Evolutionary conservation across 2,329 filamentous ascomycete genomes (phyloP).

Genomic region (Torrubiella hemipterigena): DNA sequence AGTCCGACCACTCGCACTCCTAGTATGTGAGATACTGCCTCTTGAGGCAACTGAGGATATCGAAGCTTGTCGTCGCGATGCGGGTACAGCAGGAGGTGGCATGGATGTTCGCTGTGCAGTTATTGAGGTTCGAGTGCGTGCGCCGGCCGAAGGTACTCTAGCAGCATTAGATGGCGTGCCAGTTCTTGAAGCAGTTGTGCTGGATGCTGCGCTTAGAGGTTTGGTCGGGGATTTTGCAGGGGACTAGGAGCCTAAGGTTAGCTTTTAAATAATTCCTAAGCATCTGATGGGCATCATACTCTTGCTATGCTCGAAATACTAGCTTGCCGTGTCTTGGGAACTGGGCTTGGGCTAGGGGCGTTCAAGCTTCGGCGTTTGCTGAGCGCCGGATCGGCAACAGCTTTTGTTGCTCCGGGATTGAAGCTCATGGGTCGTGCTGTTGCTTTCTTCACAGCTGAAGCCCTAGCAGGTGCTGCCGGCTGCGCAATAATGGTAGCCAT

Average conservation of each 20-base stretch:
- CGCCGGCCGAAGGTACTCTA: conserved; percentile 27
- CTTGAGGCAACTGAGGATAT: conserved; percentile 26
- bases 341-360: conserved; percentile 61
- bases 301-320: conserved; percentile 33
- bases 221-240: conserved; percentile 74
- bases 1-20: conserved; percentile 28
- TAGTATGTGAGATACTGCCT: conserved; percentile 17
- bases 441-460: conserved; percentile 25
- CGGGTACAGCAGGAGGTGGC: conserved; percentile 48
- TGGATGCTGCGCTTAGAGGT: conserved; percentile 47
- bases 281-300: too few species aligned
- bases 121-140: conserved; percentile 44
- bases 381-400: conserved; percentile 38
- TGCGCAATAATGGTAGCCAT: conserved; percentile 51
- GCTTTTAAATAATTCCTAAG: too few species aligned
- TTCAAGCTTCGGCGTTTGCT: conserved; percentile 58
- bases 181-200: conserved; percentile 48
- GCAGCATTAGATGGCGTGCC: conserved; percentile 51
- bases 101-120: conserved; percentile 49
- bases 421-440: conserved; percentile 40
- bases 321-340: conserved; percentile 41
- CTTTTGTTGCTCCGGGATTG: conserved; percentile 24
- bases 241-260: conserved; percentile 48
- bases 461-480: conserved; percentile 25
- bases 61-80: conserved; percentile 32